Conservation (phyloP, 1,284 basidiomycete genomes). For the Marasmius fiardii region DNA sequence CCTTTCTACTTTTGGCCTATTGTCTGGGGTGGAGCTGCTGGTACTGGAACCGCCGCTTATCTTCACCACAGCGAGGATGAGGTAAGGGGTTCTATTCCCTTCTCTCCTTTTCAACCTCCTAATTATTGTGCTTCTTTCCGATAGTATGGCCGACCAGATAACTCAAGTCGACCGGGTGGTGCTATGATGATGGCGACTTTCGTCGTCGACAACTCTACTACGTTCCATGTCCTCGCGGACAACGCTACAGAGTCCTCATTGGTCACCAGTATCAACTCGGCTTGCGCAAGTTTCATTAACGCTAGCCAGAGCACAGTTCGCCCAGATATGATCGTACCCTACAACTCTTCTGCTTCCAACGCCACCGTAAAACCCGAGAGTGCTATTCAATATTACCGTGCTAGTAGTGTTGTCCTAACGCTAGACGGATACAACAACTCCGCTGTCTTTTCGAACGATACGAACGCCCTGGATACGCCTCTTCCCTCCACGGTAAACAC, state of each 20-base stretch:
- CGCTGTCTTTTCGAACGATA: constrained; percentile 33
- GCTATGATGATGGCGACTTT: constrained; percentile 48
- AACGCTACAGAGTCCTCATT: constrained; percentile 52
- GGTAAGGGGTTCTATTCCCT: constrained; percentile 18
- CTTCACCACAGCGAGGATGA: constrained; percentile 40
- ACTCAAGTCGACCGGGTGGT: constrained; percentile 58
- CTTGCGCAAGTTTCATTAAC: constrained; percentile 10
- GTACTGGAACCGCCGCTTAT: constrained; percentile 32
- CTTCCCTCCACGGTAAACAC: constrained; percentile 42
- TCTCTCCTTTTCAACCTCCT: neutral
- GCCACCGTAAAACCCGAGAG: constrained; percentile 49
- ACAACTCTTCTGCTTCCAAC: constrained; percentile 24
- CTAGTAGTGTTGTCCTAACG: constrained; percentile 49
- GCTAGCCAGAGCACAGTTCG: constrained; percentile 25
- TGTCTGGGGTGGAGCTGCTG: constrained; percentile 41
- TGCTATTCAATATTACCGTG: constrained; percentile 57
- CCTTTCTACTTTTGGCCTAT: constrained; percentile 60
- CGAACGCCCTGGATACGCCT: constrained; percentile 42
- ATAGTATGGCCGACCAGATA: constrained; percentile 53
- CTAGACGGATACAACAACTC: constrained; percentile 68
- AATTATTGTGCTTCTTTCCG: neutral
- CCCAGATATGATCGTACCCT: too few species aligned
- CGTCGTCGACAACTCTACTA: constrained; percentile 40
- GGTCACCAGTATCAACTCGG: constrained; percentile 35
- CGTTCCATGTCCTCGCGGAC: constrained; percentile 57